Evolutionary conservation across 495 filamentous ascomycete genomes (phyloP).

Genomic region (Lasiosphaeria hispida): DNA sequence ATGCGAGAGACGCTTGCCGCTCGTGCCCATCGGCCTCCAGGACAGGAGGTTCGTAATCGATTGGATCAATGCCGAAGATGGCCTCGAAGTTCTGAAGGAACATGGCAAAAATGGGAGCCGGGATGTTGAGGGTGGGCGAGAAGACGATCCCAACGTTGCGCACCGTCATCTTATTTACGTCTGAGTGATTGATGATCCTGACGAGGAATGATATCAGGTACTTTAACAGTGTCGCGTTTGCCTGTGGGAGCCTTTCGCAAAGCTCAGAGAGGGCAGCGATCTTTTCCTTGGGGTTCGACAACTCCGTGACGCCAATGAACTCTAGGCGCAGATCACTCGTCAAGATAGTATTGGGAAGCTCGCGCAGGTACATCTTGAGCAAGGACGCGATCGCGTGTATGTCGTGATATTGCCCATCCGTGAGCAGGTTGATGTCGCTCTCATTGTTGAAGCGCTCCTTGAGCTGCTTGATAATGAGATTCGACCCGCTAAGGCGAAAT

Average conservation of each 20-base stretch:
- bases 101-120: constrained; percentile 87
- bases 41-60: constrained; percentile 51
- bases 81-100: constrained; percentile 86
- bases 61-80: constrained; percentile 74
- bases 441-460: constrained; percentile 91
- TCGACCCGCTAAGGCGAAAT: constrained; percentile 92
- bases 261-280: constrained; percentile 77
- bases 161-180: constrained; percentile 96
- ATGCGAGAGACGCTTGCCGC: constrained; percentile 25
- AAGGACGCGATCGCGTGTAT: constrained; percentile 94
- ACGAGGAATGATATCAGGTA: constrained; percentile 85
- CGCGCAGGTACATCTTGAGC: constrained; percentile 89
- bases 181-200: constrained; percentile 81
- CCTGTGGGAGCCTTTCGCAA: constrained; percentile 77
- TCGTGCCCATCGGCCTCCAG: constrained; percentile 25
- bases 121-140: constrained; percentile 96
- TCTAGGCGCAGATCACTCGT: constrained; percentile 87
- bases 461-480: constrained; percentile 85
- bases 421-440: constrained; percentile 85
- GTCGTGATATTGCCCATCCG: constrained; percentile 84
- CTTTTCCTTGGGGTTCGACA: constrained; percentile 72
- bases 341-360: constrained; percentile 85
- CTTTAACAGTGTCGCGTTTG: constrained; percentile 74
- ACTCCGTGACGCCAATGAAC: constrained; percentile 82
- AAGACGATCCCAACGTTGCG: constrained; percentile 98